phyloP scores from a whole-genome alignment of 1,139 yeast genomes.

The Blastobotrys capitulatus region DNA sequence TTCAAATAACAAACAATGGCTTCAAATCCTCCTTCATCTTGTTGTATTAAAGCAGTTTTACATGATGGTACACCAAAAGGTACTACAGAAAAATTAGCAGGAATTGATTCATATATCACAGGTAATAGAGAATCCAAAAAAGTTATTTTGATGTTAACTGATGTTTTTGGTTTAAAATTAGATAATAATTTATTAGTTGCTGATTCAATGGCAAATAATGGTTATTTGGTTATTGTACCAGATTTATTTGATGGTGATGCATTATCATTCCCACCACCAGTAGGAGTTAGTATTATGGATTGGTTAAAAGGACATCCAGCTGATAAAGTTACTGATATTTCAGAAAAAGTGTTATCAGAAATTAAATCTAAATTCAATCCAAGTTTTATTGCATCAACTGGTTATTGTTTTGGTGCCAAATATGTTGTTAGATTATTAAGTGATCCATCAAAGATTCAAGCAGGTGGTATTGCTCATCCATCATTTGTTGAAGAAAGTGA shows the following conservation, averaged over 20 bases:
- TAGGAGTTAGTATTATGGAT: conserved; percentile 31
- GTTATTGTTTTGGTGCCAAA: conserved; percentile 86
- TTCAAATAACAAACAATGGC: conserved; percentile 27
- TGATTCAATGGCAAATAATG: conserved; percentile 61
- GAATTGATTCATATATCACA: conserved; percentile 49
- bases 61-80: conserved; percentile 41
- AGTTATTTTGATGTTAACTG: conserved; percentile 59
- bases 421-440: conserved; percentile 51
- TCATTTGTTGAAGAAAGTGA: conserved; percentile 63
- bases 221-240: conserved; percentile 64
- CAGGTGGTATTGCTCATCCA: conserved; percentile 78
- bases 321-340: conserved; percentile 41
- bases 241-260: conserved; percentile 63
- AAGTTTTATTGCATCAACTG: conserved; percentile 53
- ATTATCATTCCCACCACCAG: conserved; percentile 26
- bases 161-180: conserved; percentile 57
- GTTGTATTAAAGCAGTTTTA: conserved; percentile 29
- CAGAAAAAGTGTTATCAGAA: conserved; percentile 41
- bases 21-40: conserved; percentile 26
- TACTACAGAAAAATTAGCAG: conserved; percentile 37
- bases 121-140: conserved; percentile 44
- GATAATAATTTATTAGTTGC: conserved; percentile 59
- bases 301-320: conserved; percentile 56
- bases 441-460: conserved; percentile 43
- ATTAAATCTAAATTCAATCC: conserved; percentile 45